Evolutionary conservation across 2,329 filamentous ascomycete genomes (phyloP), one percentile per base, ranked within the genome.

Genomic region (Aaosphaeria pasadenensis): DNA sequence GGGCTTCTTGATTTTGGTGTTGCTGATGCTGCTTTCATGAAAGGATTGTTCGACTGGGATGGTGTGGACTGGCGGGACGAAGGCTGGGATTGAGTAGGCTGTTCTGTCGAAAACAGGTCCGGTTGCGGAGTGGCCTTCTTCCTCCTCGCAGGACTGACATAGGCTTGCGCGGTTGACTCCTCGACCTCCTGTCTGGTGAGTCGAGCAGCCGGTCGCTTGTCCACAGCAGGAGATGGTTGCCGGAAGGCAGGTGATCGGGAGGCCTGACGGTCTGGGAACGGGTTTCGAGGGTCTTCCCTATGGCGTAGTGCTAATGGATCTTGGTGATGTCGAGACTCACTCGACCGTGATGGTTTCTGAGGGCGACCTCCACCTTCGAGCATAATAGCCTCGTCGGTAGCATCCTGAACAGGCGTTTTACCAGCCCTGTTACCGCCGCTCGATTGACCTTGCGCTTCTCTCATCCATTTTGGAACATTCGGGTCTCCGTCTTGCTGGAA

Each of bases 401-500:
- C 63, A 48, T 49, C 46, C 46, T 60, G 41, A n/a, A 51, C 54
- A 51, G 49, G 50, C 54, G 46, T 56, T 46, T 7, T 11, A 11
- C 24, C 39, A 9, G 7, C 7, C 7, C 39, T 11, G 6, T 17
- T 43, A 43, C 28, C 24, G 7, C 9, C 9, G 7, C 24, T 7
- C 9, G 39, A 39, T 7, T 57, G 56, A 36, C 55, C 57, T 47
- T 82, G 79, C 3, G 84, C 80, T 48, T 91, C 87, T 59, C 87
- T 85, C 92, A 99, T 96, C 94, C 94, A 99, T 64, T 89, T 94
- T 0, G 94, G 94, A 64, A 96, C 89, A 62, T 70, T 88, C 2
- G 87, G 79, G 62, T 96, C 91, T 29, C 78, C 76, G n/a, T 85
- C 86, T 45, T 78, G 73, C 58, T 84, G 82, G 50, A 97, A 88